Evolutionary conservation across 306 rosid species (phyloP), one percentile per base, ranked within the genome.

Genomic region (Prosopis cineraria): DNA sequence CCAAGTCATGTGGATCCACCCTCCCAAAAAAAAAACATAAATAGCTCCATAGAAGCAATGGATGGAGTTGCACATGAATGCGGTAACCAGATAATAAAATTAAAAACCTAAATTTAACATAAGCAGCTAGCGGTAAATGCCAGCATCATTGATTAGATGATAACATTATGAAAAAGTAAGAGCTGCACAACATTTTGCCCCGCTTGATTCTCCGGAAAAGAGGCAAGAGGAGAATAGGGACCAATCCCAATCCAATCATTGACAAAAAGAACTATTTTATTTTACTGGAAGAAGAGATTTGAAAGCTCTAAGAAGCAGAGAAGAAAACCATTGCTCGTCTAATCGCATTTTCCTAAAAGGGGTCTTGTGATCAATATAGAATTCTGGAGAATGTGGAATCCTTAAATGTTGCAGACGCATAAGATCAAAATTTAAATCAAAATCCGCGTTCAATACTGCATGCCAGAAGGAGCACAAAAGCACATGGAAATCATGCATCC

Each of bases 281-380:
- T 74, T 14, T 36, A 33, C 19, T 7, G 19, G 1, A 53, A 17
- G 10, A 43, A 53, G 10, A 22, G 52, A 37, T 16, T 7, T 7
- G 22, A 74, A 65, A 80, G 63, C 50, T 25, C 31, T 27, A 36
- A 39, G 29, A 20, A 12, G 20, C n/a, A 52, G 11, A 52, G 59
- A 52, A 48, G 30, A 45, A 45, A 77, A 45, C 14, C 72, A 45
- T 19, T 8, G 39, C 68, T 10, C 56, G n/a, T n/a, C n/a, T n/a
- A n/a, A n/a, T n/a, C n/a, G 66, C 27, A 17, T 48, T 31, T 41
- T 7, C 17, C 6, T 2, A 40, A 6, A 25, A 3, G 7, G 7
- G 59, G n/a, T n/a, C 48, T 52, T 73, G 47, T 37, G 50, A 79
- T 12, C 41, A 69, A 27, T 13, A 40, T 34, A 62, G 59, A 62